These are phyloP conservation scores for Oryza brachyantha DNA, from an alignment of 176 grass and related monocot species.

Conservation along the genomic window DNA sequence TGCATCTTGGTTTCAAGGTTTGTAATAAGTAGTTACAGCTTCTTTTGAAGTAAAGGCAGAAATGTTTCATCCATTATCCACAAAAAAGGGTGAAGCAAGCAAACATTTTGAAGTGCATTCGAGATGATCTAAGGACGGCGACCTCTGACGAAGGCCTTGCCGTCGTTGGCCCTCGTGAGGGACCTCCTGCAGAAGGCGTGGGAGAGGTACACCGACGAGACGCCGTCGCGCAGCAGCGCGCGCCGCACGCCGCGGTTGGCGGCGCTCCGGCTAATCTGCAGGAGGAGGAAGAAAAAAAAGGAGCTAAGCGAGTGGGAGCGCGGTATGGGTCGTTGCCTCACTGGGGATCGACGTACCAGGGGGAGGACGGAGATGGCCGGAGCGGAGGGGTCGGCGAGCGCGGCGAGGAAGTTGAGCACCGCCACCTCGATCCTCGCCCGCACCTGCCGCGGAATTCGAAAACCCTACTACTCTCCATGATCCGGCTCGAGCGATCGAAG, in stretches of 20 bases:
- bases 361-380: conserved; percentile 60
- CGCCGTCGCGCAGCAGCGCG: conserved; percentile 60
- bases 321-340: too few relatives aligned
- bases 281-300: too few relatives aligned
- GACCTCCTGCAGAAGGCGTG: conserved; percentile 69
- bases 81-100: too few relatives aligned
- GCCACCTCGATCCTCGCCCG: conserved; percentile 86
- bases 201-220: conserved; percentile 72
- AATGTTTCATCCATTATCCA: too few relatives aligned
- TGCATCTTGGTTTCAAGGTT: too few relatives aligned
- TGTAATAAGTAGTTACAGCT: too few relatives aligned
- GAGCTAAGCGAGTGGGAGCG: neutral
- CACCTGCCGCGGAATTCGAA: conserved; percentile 30
- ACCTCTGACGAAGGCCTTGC: conserved; percentile 76
- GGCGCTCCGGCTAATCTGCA: conserved; percentile 55
- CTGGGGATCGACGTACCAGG: too few relatives aligned
- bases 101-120: neutral
- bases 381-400: conserved; percentile 49
- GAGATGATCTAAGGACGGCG: neutral
- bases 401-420: conserved; percentile 75
- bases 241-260: conserved; percentile 59
- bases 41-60: too few relatives aligned
- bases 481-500: neutral
- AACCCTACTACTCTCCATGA: too few relatives aligned
- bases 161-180: conserved; percentile 60